Conservation (phyloP, 1,284 basidiomycete genomes). For the Moesziomyces aphidis region DNA sequence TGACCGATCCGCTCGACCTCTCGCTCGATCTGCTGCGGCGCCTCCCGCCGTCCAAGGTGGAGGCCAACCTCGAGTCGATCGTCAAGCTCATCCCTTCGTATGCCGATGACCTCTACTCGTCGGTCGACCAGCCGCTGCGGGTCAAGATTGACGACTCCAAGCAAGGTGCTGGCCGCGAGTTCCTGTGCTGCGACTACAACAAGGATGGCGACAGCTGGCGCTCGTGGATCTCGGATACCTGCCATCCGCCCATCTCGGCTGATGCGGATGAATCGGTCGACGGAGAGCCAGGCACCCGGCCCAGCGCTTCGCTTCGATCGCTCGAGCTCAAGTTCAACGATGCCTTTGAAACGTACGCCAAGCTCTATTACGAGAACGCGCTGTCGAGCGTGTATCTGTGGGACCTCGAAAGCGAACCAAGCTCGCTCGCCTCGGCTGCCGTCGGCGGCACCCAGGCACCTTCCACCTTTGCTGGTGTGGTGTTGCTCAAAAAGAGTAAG, state of each 20-base stretch:
- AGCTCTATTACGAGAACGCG: slow-evolving; percentile 98
- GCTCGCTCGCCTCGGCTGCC: slow-evolving; percentile 27
- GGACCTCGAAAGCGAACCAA: slow-evolving; percentile 85
- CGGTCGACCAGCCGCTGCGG: slow-evolving; percentile 93
- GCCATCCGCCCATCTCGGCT: slow-evolving; percentile 78
- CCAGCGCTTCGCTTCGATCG: slow-evolving; percentile 84
- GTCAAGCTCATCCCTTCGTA: slow-evolving; percentile 81
- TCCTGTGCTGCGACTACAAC: slow-evolving; percentile 97
- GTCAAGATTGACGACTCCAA: slow-evolving; percentile 81
- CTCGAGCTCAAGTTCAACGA: slow-evolving; percentile 93
- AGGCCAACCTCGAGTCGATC: slow-evolving; percentile 86
- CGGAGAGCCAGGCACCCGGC: slow-evolving; percentile 74
- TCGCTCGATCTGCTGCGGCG: slow-evolving; percentile 91
- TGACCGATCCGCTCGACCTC: slow-evolving; percentile 61
- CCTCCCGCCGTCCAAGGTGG: slow-evolving; percentile 89
- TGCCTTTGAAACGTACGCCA: slow-evolving; percentile 96
- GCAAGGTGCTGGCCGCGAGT: slow-evolving; percentile 77
- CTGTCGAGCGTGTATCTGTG: slow-evolving; percentile 98
- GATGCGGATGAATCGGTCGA: slow-evolving; percentile 34
- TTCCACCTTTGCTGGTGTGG: slow-evolving; percentile 88
- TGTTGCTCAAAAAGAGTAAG: slow-evolving; percentile 94
- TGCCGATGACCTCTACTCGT: slow-evolving; percentile 92
- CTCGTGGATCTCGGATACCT: slow-evolving; percentile 97
- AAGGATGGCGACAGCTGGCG: slow-evolving; percentile 94
- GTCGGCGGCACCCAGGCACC: slow-evolving; percentile 69